Percentiles rank a stretch among this genome's conserved stretches.
These are phyloP conservation scores for Neurospora discreta DNA, from an alignment of 495 filamentous ascomycete genomes.

Conservation along the genomic window DNA sequence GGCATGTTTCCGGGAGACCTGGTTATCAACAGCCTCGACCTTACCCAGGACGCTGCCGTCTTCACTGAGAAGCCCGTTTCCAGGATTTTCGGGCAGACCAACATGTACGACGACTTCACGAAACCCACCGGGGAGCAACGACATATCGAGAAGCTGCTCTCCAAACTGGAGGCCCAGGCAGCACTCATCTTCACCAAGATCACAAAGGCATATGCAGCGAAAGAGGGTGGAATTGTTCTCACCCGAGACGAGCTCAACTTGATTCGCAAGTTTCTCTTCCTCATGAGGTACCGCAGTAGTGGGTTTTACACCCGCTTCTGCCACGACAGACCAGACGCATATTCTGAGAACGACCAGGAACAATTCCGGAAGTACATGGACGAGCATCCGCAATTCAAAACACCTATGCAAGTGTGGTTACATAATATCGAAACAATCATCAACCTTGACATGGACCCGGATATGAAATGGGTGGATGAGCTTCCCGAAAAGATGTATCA, in stretches of 20 bases:
- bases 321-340: conserved; percentile 23
- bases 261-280: conserved; percentile 43
- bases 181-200: conserved; percentile 23
- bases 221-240: conserved; percentile 20
- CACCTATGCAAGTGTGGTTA: conserved; percentile 43
- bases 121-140: conserved; percentile 14
- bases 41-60: conserved; percentile 8
- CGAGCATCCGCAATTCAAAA: conserved; percentile 25
- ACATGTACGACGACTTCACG: conserved; percentile 34
- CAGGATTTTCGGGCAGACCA: conserved; percentile 26
- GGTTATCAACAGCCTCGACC: conserved; percentile 16
- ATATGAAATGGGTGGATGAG: conserved; percentile 21
- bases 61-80: conserved; percentile 24
- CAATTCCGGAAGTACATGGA: conserved; percentile 32
- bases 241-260: conserved; percentile 27
- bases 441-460: conserved; percentile 33
- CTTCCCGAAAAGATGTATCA: conserved; percentile 27
- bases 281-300: conserved; percentile 37
- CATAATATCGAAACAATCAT: conserved; percentile 35
- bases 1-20: conserved; percentile 12
- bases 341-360: conserved; percentile 28
- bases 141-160: conserved; percentile 28
- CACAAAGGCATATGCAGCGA: conserved; percentile 17
- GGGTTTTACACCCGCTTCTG: conserved; percentile 26
- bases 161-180: conserved; percentile 21